Base-by-base conservation (phyloP, 305 asterid species). In the Coffea humblotiana region DNA sequence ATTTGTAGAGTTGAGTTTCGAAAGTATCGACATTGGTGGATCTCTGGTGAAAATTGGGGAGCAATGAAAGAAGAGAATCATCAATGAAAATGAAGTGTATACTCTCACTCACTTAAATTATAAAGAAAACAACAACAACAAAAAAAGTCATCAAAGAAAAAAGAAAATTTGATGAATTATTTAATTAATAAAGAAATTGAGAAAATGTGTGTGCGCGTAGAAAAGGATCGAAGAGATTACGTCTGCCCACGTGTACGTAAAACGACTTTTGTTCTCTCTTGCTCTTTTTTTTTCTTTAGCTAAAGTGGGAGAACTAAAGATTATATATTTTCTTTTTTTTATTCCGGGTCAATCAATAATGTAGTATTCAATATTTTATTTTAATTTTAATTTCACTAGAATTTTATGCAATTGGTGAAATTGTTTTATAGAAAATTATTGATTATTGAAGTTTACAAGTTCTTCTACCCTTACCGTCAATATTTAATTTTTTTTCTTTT, bases 211-310 rank as follows among this genome's bases (percentile, higher is more conserved):
- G 19, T 10, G 27, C 18, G 76, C 23, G 37, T 32, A n/a, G 12
- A 61, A 73, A 61, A 45, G 76, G 76, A 25, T 75, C 60, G 61
- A 27, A 58, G 74, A 27, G 80, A 68, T 80, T 80, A 80, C 83
- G 83, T 68, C 51, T 68, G 77, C 80, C 71, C 43, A 80, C 83
- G 83, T 80, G 79, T 66, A 43, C 74, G 65, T 40, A 37, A 54
- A 37, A 74, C 83, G 74, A 45, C 79, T 74, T 75, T 54, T 35
- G 40, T 74, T 51, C 67, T 18, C 29, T 43, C 18, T 27, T 16
- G 65, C 29, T 29, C 27, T 64, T 11, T 27, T 64, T 64, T 37
- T 64, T 27, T 64, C 64, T 58, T 54, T 1, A 15, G 61, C n/a
- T 0, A 54, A 54, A 54, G 61, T 54, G n/a, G 3, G 43, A 40